Base-by-base conservation (phyloP, 352 stramenopile genomes). In the Blastocystis sp. region DNA sequence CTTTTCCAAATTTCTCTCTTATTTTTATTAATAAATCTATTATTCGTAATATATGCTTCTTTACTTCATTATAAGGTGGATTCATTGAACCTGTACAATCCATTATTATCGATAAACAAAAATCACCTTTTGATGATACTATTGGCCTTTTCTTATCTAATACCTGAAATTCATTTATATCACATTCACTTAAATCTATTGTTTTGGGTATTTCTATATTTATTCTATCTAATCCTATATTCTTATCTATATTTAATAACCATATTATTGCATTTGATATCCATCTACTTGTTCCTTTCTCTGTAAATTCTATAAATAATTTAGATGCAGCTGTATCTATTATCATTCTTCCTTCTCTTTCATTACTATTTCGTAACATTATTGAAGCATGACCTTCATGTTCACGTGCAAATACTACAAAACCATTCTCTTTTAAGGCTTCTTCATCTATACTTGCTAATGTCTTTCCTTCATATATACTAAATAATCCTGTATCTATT, bases 291-390 rank as follows among this genome's bases (percentile, higher is more conserved):
- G 44, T 55, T 43, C 44, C 44, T 33, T 55, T 36, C 19, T n/a
- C 36, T 10, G 44, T 55, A 33, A 55, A 55, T 16, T 55, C 44
- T 10, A 55, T 9, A 33, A 55, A 55, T n/a, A 55, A 25, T n/a
- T 55, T 55, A 2, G 25, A 45, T 18, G 23, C 46, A 45, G 23
- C 46, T 16, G 46, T 57, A 27, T 57, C 46, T 31, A 57, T 57
- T 7, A 57, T 49, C 46, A 57, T 57, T 49, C 46, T 11, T 40
- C 46, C 46, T 13, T 42, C n/a, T 6, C 16, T 31, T n/a, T n/a
- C n/a, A 2, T 57, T 18, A 4, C 25, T 13, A 19, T 57, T 45
- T 3, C 19, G n/a, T n/a, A 57, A 27, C 27, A 57, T 27, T 31
- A 57, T 57, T 21, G 46, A 57, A 4, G 46, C 30, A 9, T 27